These are phyloP conservation scores for Beauveria sp. DNA, from an alignment of 2,329 filamentous ascomycete species.

Conservation along the genomic window DNA sequence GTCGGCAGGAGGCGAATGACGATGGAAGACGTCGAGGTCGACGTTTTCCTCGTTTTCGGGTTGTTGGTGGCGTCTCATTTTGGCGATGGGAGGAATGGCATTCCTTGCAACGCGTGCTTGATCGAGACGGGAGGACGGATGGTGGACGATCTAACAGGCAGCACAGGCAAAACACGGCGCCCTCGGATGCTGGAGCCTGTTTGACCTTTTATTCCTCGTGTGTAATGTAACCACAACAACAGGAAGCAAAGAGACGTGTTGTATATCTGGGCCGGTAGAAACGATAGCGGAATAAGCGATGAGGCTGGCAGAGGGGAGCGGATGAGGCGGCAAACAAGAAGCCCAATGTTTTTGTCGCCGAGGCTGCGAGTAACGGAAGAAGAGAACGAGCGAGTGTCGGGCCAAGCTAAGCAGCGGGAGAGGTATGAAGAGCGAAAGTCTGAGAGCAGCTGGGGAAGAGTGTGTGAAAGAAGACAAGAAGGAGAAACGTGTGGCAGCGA, in stretches of 20 bases:
- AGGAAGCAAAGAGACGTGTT: neutral
- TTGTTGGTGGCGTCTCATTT: conserved; percentile 12
- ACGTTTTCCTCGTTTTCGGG: conserved; percentile 10
- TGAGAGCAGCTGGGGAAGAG: neutral
- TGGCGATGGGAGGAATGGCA: conserved; percentile 5
- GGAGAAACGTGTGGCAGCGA: conserved; percentile 9
- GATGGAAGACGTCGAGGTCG: conserved; percentile 13
- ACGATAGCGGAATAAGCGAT: neutral
- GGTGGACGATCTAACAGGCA: neutral
- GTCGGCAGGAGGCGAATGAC: conserved; percentile 6
- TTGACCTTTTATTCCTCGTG: neutral
- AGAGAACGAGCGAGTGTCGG: conserved; percentile 4
- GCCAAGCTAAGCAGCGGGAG: conserved; percentile 6
- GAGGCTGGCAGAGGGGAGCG: neutral
- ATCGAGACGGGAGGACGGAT: conserved; percentile 9
- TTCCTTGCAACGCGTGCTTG: neutral
- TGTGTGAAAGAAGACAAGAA: conserved; percentile 9
- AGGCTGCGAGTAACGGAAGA: neutral
- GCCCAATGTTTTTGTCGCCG: neutral
- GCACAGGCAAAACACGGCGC: conserved; percentile 1
- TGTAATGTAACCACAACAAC: neutral
- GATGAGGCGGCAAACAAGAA: neutral
- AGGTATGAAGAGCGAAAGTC: neutral
- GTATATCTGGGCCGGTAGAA: neutral
- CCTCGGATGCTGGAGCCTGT: neutral